Evolutionary conservation across 495 filamentous ascomycete species (phyloP), one percentile per base, ranked within the genome.

Genomic region (Cercophora newfieldiana): DNA sequence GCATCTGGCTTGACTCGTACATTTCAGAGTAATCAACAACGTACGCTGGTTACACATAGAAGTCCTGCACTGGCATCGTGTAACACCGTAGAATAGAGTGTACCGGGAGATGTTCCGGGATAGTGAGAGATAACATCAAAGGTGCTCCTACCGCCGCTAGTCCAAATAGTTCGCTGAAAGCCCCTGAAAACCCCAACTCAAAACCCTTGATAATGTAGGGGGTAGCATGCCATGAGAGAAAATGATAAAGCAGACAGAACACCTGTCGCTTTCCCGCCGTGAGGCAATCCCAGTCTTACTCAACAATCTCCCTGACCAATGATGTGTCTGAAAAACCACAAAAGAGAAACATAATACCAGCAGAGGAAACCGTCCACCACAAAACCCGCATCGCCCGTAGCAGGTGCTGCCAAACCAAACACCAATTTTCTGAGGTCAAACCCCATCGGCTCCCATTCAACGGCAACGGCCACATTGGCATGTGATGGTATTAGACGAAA

Each of bases 241-340:
- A 29, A 14, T 22, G 28, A 60, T 25, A 37, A 26, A 60, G 24
- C 58, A 60, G 30, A 25, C 44, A 25, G 22, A 37, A 31, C 33
- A 37, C 21, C 31, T 47, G 58, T 21, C 58, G 30, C 37, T 37
- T 31, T 24, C 58, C 26, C 61, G 62, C 62, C 62, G 62, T 30
- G 62, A 64, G 62, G 62, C 62, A 56, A 64, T 64, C 53, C 50
- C 62, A 57, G 24, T 64, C 62, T 63, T 63, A 55, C 61, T 54
- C 26, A 28, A 64, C 62, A 64, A 57, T 64, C 51, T 64, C 53
- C 62, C 50, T 25, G 22, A 64, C 24, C 53, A 51, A 64, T 18
- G 31, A 59, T 25, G 24, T 44, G 44, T 60, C 37, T 44, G 30
- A 60, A 18, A 22, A 18, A 26, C 12, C 2, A 12, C 19, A 53